phyloP scores from a whole-genome alignment of 176 grass and related monocot species.

The Aegilops umbellulata region DNA sequence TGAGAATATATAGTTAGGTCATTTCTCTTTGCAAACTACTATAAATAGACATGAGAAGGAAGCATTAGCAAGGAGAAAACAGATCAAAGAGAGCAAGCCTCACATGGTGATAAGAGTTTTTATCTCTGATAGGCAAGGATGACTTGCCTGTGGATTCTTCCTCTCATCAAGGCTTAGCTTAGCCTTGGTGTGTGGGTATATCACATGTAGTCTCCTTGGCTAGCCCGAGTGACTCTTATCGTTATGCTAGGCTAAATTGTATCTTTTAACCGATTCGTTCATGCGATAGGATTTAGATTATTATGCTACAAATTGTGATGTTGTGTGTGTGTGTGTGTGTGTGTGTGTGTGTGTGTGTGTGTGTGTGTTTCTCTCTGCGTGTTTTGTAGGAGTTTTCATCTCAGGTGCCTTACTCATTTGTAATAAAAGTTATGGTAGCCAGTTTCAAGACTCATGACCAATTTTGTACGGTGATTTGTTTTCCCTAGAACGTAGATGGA shows the following conservation, averaged over 20 bases:
- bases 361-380: no score
- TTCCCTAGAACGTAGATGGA: no score
- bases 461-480: no score
- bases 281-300: no score
- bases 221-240: conserved; percentile 29
- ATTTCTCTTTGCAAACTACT: background rate
- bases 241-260: conserved; percentile 12
- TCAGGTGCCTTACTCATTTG: no score
- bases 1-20: conserved; percentile 15
- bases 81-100: conserved; percentile 19
- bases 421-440: no score
- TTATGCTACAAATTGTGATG: no score
- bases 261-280: background rate
- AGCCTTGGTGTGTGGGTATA: background rate
- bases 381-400: no score
- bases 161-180: background rate
- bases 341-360: no score
- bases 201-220: conserved; percentile 34
- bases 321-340: no score
- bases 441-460: no score
- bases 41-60: conserved; percentile 5
- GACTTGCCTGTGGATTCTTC: conserved; percentile 35
- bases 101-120: conserved; percentile 34
- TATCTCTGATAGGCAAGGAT: conserved; percentile 34
- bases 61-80: background rate